phyloP scores from a whole-genome alignment of 2,329 filamentous ascomycete species.

The Macrophomina tecta region DNA sequence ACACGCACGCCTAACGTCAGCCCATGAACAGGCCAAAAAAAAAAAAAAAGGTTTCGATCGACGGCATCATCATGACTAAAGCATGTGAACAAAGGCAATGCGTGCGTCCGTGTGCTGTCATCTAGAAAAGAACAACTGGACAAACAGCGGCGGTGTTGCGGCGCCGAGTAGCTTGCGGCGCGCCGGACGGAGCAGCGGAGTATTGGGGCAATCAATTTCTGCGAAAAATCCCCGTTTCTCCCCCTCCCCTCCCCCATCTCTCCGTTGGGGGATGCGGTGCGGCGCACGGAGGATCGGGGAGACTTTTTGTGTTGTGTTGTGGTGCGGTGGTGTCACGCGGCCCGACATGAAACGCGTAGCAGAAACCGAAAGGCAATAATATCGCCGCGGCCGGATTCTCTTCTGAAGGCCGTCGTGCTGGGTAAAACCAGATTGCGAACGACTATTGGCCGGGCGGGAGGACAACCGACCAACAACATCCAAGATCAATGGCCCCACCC shows the following conservation, averaged over 20 bases:
- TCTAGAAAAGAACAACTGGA: too few relatives aligned
- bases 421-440: neutral
- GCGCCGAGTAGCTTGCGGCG: neutral
- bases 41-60: too few relatives aligned
- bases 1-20: neutral
- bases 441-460: too few relatives aligned
- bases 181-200: slow-evolving; percentile 5
- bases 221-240: slow-evolving; percentile 12
- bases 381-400: neutral
- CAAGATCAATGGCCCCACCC: too few relatives aligned
- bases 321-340: neutral
- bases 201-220: neutral
- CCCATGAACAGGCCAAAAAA: neutral
- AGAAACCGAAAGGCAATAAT: neutral
- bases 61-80: too few relatives aligned
- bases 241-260: neutral
- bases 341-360: neutral
- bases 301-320: neutral
- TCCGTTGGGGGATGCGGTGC: neutral
- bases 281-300: neutral
- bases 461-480: too few relatives aligned
- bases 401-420: neutral
- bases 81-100: neutral
- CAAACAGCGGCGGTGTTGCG: neutral
- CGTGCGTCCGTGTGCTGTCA: neutral